Percentiles rank a stretch among this genome's conserved stretches.
These are phyloP conservation scores for Salix udensis DNA, from an alignment of 345 rosid genomes.

Conservation along the genomic window DNA sequence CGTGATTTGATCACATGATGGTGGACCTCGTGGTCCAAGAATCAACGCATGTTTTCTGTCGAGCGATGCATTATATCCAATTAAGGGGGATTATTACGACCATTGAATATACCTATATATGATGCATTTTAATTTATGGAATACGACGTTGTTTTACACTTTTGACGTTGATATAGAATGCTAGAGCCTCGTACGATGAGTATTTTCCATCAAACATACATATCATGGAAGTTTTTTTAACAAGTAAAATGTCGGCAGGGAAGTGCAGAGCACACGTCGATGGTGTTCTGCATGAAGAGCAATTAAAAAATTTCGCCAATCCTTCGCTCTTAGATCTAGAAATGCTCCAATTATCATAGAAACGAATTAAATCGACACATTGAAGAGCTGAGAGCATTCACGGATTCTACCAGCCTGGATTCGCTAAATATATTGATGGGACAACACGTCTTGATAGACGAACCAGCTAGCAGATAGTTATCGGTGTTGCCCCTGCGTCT, in stretches of 20 bases:
- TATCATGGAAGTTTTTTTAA: neutral
- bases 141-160: too few species aligned
- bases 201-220: too few species aligned
- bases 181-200: too few species aligned
- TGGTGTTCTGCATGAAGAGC: neutral
- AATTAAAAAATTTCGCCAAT: neutral
- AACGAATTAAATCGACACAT: neutral
- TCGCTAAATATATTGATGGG: neutral
- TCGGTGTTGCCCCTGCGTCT: neutral
- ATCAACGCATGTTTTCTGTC: neutral
- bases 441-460: neutral
- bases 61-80: too few species aligned
- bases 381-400: neutral
- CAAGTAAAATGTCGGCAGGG: neutral
- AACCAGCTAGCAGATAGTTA: neutral
- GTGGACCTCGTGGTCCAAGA: conserved; percentile 21
- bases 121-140: too few species aligned
- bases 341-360: neutral
- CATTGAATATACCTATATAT: too few species aligned
- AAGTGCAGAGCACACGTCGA: neutral
- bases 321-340: too few species aligned
- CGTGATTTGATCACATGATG: conserved; percentile 1
- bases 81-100: too few species aligned
- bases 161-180: too few species aligned
- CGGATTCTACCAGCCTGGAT: conserved; percentile 4